These are phyloP conservation scores for Neonectria hederae DNA, from an alignment of 2,329 filamentous ascomycete species.

Conservation along the genomic window DNA sequence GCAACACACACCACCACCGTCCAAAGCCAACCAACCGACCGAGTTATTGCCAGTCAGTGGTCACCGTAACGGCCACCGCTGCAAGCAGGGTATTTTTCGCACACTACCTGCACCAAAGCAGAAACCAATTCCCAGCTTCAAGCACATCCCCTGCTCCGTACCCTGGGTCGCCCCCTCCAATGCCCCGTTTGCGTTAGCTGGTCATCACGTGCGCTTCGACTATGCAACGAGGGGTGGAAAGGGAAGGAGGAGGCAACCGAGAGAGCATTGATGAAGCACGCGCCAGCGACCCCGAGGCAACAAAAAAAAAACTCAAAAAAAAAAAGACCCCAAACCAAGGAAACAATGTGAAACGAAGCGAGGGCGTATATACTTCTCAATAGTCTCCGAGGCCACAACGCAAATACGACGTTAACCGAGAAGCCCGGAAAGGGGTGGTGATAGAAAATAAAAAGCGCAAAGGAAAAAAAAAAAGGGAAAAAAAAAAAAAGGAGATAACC, in stretches of 20 bases:
- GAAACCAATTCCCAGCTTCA: neutral
- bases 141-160: neutral
- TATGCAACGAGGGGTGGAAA: conserved; percentile 7
- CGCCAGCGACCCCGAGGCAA: neutral
- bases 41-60: conserved; percentile 5
- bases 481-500: conserved; percentile 8
- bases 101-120: neutral
- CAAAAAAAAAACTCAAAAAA: too few relatives aligned
- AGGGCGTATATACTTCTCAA: neutral
- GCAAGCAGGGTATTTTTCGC: conserved; percentile 6
- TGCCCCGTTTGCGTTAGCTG: conserved; percentile 3
- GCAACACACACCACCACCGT: conserved; percentile 7
- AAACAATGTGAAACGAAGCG: neutral
- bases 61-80: conserved; percentile 15
- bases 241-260: neutral
- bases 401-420: neutral
- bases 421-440: neutral
- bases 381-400: neutral
- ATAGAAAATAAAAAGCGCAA: neutral
- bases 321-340: neutral
- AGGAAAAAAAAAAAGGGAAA: neutral
- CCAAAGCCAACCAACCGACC: neutral
- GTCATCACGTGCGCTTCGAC: conserved; percentile 15
- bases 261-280: neutral
- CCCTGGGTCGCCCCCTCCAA: neutral